phyloP scores from a whole-genome alignment of 192 early-diverging fungal species.

The Pilaira anomala region DNA sequence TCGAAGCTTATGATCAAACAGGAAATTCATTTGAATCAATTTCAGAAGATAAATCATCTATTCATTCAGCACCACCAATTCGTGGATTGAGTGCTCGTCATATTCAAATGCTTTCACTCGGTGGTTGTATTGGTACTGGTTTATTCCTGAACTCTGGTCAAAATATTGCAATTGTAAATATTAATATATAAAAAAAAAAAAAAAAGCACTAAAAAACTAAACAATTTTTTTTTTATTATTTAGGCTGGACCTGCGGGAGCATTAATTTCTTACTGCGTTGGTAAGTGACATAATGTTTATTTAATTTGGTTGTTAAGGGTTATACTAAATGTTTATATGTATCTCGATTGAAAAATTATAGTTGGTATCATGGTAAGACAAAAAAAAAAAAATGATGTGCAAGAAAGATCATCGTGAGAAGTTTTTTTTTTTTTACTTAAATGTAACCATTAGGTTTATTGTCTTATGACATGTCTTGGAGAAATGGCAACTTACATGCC shows the following conservation, averaged over 20 bases:
- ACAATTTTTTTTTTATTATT: slow-evolving; percentile 9
- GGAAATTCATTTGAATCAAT: not conserved
- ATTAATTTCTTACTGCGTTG: slow-evolving; percentile 57
- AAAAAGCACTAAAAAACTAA: not conserved
- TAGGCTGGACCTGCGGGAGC: slow-evolving; percentile 74
- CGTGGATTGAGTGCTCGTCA: slow-evolving; percentile 29
- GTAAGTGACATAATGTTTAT: slow-evolving; percentile 4
- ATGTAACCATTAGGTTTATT: slow-evolving; percentile 27
- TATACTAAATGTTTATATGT: slow-evolving; percentile 8
- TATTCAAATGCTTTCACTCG: slow-evolving; percentile 36
- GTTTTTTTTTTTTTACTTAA: no score
- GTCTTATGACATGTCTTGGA: slow-evolving; percentile 67
- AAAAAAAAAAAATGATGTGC: not conserved
- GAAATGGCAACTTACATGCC: slow-evolving; percentile 84
- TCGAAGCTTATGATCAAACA: slow-evolving; percentile 1
- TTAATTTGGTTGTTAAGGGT: no score
- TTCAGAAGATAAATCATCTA: not conserved
- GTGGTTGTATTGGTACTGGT: slow-evolving; percentile 54
- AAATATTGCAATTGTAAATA: slow-evolving; percentile 50
- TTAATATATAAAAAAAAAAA: not conserved
- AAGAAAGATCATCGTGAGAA: not conserved
- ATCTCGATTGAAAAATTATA: slow-evolving; percentile 11
- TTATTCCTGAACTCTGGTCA: slow-evolving; percentile 66
- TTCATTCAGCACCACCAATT: not conserved
- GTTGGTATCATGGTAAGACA: slow-evolving; percentile 58